Base-by-base conservation (phyloP, 441 rosid species). In the Arabidopsis lyrata region DNA sequence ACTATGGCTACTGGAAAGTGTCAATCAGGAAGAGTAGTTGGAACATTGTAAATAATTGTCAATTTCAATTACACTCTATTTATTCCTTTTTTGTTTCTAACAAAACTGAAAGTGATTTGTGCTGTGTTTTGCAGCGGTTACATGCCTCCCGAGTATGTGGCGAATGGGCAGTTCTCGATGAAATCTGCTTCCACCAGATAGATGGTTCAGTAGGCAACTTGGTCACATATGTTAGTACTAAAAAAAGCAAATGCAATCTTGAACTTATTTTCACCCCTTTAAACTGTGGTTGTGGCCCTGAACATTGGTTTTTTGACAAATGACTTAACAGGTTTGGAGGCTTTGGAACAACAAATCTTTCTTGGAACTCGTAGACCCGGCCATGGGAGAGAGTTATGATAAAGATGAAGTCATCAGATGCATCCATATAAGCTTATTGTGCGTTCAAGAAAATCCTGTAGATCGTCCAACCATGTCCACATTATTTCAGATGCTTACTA, bases 401-500 rank as follows among this genome's bases (percentile, higher is more conserved):
- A n/a, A n/a, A n/a, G n/a, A n/a, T n/a, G n/a, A n/a, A n/a, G n/a
- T n/a, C n/a, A n/a, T n/a, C n/a, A n/a, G n/a, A n/a, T n/a, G n/a
- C n/a, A n/a, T n/a, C n/a, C n/a, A n/a, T n/a, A n/a, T n/a, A n/a
- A n/a, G n/a, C n/a, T n/a, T 89, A 2, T 34, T 84, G 62, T 87
- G 95, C 7, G 89, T 85, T 63, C 87, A 89, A 72, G 84, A 83
- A 65, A 76, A 77, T 38, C 87, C 81, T 6, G 59, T 69, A 2
- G 79, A 80, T 42, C 83, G 89, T 63, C 92, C 95, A 5, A 60
- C 78, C 50, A 62, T 71, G 68, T 50, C 61, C 6, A 48, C 27
- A 18, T 6, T 48, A 48, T 52, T 18, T 34, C 61, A 7, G 11
- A 41, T 53, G 69, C 70, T 72, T 7, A 63, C 70, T 18, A 72